These are phyloP conservation scores for Phylloporus scabripes DNA, from an alignment of 768 basidiomycete species.

Conservation along the genomic window DNA sequence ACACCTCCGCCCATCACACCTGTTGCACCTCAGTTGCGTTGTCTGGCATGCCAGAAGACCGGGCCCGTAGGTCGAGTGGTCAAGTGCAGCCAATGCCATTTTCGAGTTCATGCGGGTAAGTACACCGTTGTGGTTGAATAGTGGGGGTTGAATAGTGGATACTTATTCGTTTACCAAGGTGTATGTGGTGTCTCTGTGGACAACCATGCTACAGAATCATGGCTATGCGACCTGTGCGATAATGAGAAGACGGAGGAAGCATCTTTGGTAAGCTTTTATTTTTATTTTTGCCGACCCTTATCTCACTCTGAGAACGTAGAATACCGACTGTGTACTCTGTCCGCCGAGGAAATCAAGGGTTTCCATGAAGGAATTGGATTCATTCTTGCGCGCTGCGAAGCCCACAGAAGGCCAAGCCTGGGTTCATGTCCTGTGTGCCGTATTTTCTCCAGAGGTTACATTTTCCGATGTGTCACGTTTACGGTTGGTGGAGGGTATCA, in stretches of 20 bases:
- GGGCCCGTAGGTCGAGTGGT: conserved; percentile 76
- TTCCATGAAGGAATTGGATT: conserved; percentile 47
- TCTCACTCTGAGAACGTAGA: conserved; percentile 38
- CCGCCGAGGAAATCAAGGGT: conserved; percentile 42
- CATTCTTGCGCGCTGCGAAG: conserved; percentile 72
- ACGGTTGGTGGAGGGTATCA: conserved; percentile 82
- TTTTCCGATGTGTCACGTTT: conserved; percentile 73
- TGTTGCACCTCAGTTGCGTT: conserved; percentile 59
- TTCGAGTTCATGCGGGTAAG: conserved; percentile 74
- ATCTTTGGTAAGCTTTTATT: conserved; percentile 53
- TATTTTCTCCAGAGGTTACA: conserved; percentile 79
- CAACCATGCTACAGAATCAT: conserved; percentile 58
- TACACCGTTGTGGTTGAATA: neutral
- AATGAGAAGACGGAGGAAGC: conserved; percentile 80
- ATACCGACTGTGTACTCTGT: conserved; percentile 80
- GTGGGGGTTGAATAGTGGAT: neutral
- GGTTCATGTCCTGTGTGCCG: conserved; percentile 87
- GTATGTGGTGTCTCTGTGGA: conserved; percentile 66
- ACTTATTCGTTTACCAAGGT: conserved; percentile 34
- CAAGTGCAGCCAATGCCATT: conserved; percentile 74
- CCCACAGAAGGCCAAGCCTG: conserved; percentile 92
- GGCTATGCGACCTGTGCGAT: conserved; percentile 85
- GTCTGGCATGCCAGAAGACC: conserved; percentile 67
- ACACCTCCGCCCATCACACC: conserved; percentile 59
- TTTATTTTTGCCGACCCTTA: neutral